phyloP scores from a whole-genome alignment of 192 early-diverging fungal genomes.

The Thamnidium elegans region DNA sequence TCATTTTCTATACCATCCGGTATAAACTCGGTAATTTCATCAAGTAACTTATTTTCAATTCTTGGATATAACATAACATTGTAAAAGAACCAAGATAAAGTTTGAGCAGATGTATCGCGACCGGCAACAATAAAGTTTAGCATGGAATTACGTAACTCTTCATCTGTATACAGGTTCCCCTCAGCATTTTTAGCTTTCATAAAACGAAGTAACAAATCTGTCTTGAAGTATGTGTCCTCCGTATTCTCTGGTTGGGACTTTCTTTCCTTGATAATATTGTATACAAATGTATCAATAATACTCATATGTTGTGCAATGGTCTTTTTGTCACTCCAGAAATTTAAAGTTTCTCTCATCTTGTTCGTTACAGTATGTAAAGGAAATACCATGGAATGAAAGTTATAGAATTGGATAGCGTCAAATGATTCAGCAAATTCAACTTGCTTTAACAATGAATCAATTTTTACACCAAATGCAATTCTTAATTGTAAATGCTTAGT shows the following conservation, averaged over 20 bases:
- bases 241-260: slow-evolving; percentile 13
- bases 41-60: slow-evolving; percentile 36
- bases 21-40: slow-evolving; percentile 34
- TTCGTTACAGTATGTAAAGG: slow-evolving; percentile 14
- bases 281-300: slow-evolving; percentile 21
- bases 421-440: slow-evolving; percentile 48
- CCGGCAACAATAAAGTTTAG: slow-evolving; percentile 37
- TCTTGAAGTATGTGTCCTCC: slow-evolving; percentile 11
- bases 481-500: neutral
- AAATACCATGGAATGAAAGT: too few relatives aligned
- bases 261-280: slow-evolving; percentile 18
- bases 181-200: slow-evolving; percentile 27
- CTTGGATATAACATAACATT: slow-evolving; percentile 36
- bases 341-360: slow-evolving; percentile 13
- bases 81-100: slow-evolving; percentile 48
- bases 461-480: slow-evolving; percentile 39
- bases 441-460: slow-evolving; percentile 35
- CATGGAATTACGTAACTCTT: slow-evolving; percentile 32
- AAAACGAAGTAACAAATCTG: slow-evolving; percentile 32
- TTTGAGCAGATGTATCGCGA: slow-evolving; percentile 47
- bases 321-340: slow-evolving; percentile 17
- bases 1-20: slow-evolving; percentile 20
- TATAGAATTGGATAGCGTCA: slow-evolving; percentile 26
- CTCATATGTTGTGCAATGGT: slow-evolving; percentile 22
- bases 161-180: slow-evolving; percentile 10